Conservation (phyloP, 2,329 filamentous ascomycete genomes). For the Colletotrichum trifolii region DNA sequence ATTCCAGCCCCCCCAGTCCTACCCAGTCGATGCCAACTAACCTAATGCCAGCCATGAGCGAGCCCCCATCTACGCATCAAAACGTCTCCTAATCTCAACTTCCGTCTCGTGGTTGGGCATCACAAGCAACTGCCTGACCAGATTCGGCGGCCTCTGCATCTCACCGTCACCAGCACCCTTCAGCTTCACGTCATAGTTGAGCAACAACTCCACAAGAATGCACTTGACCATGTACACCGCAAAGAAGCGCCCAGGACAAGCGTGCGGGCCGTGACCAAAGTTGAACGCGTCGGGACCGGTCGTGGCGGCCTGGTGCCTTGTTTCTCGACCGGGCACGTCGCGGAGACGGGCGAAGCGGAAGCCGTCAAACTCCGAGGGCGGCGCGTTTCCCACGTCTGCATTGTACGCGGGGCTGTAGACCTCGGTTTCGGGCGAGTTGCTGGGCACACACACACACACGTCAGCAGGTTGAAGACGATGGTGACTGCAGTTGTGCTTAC, state of each 20-base stretch:
- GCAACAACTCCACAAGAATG: conserved; percentile 31
- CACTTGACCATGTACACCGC: conserved; percentile 38
- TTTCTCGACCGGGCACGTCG: conserved; percentile 32
- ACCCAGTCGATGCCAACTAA: too few relatives aligned
- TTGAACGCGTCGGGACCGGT: conserved; percentile 55
- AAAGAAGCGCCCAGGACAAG: conserved; percentile 36
- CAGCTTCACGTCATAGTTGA: conserved; percentile 33
- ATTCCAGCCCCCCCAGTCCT: too few relatives aligned
- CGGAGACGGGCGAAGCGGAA: conserved; percentile 41
- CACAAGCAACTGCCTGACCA: neutral
- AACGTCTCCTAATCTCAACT: conserved; percentile 29
- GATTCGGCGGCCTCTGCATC: conserved; percentile 17
- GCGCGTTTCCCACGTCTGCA: conserved; percentile 27
- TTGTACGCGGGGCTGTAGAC: conserved; percentile 38
- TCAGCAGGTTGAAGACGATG: too few relatives aligned
- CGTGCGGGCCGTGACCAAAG: conserved; percentile 42
- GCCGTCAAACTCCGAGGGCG: conserved; percentile 40
- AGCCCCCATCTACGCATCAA: neutral
- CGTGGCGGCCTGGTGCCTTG: conserved; percentile 45
- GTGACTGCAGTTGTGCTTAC: conserved; percentile 1
- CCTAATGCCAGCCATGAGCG: too few relatives aligned
- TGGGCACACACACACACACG: neutral
- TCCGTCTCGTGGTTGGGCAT: conserved; percentile 9
- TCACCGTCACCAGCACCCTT: neutral
- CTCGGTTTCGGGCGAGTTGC: conserved; percentile 29